phyloP scores from a whole-genome alignment of 192 early-diverging fungal genomes.

The Gonapodya sp. region DNA sequence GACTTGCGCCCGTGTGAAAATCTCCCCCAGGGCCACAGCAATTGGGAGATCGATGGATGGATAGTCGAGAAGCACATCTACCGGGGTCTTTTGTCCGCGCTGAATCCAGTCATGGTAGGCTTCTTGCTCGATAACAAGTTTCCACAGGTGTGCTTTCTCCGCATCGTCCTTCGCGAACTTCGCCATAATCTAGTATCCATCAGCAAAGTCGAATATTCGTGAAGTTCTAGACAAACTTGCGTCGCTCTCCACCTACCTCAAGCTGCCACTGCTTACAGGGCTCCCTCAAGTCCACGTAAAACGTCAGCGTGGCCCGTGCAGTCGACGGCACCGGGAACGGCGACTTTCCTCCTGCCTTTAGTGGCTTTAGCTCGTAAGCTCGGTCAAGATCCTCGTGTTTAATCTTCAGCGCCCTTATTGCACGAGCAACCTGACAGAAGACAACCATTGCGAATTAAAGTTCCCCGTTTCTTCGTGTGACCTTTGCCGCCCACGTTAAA shows the following conservation, averaged over 20 bases:
- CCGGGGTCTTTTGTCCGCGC: constrained; percentile 48
- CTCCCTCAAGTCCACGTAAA: constrained; percentile 82
- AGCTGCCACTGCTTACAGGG: constrained; percentile 48
- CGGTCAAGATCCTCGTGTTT: constrained; percentile 50
- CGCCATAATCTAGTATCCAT: constrained; percentile 25
- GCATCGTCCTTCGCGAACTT: constrained; percentile 33
- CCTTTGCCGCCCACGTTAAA: constrained; percentile 22
- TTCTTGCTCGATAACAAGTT: constrained; percentile 30
- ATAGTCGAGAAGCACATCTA: constrained; percentile 65
- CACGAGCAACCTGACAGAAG: neutral
- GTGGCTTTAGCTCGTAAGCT: constrained; percentile 57
- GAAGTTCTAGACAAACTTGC: neutral
- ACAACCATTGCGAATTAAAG: neutral
- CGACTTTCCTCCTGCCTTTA: constrained; percentile 61
- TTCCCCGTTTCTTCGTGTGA: too few species aligned
- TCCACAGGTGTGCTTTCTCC: constrained; percentile 26
- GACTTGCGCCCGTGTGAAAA: constrained; percentile 68
- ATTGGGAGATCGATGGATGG: constrained; percentile 55
- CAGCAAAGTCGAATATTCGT: neutral
- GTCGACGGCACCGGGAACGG: constrained; percentile 82
- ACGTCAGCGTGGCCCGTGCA: constrained; percentile 70
- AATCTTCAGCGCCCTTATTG: constrained; percentile 49
- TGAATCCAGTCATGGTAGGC: constrained; percentile 29
- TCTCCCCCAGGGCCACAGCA: constrained; percentile 66
- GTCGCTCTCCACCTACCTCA: constrained; percentile 22